A percentile compares a stretch with the other conserved stretches of the same genome.
phyloP scores from a whole-genome alignment of 73 alveolate species.

The Tetrahymena thermophila region DNA sequence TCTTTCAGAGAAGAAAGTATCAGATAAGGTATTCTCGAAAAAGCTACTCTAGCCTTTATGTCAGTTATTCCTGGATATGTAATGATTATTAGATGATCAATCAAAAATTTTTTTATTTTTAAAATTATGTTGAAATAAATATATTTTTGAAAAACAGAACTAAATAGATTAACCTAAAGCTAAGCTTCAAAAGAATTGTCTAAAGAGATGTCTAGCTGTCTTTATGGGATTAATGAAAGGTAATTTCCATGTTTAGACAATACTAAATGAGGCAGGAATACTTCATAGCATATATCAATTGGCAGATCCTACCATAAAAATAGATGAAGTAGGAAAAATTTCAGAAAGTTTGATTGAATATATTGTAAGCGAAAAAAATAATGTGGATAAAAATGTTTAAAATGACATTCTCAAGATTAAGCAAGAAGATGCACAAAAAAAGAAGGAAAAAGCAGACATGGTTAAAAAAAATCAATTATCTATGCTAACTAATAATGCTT shows the following conservation, averaged over 20 bases:
- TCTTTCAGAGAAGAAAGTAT: not conserved
- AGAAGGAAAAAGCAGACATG: not conserved
- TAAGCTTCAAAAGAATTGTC: not conserved
- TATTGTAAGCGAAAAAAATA: not conserved
- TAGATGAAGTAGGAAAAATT: not conserved
- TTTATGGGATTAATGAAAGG: not conserved
- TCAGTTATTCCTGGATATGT: not conserved
- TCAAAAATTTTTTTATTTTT: not conserved
- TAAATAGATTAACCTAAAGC: not conserved
- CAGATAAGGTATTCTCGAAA: not conserved
- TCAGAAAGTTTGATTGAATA: not conserved
- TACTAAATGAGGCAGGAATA: not conserved
- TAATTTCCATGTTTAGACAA: not conserved
- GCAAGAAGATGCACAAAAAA: not conserved
- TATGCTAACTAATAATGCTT: not conserved
- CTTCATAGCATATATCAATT: not conserved
- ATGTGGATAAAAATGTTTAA: not conserved
- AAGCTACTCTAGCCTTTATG: not conserved
- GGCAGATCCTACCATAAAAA: not conserved
- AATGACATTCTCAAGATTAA: not conserved
- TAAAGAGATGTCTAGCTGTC: not conserved
- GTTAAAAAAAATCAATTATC: not conserved
- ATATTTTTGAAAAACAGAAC: not conserved
- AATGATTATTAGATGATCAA: not conserved
- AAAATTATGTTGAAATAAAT: not conserved